A percentile compares a stretch with the other conserved stretches of the same genome.
Evolutionary conservation across 495 filamentous ascomycete genomes (phyloP).

Genomic region (Annulohypoxylon maeteangense): DNA sequence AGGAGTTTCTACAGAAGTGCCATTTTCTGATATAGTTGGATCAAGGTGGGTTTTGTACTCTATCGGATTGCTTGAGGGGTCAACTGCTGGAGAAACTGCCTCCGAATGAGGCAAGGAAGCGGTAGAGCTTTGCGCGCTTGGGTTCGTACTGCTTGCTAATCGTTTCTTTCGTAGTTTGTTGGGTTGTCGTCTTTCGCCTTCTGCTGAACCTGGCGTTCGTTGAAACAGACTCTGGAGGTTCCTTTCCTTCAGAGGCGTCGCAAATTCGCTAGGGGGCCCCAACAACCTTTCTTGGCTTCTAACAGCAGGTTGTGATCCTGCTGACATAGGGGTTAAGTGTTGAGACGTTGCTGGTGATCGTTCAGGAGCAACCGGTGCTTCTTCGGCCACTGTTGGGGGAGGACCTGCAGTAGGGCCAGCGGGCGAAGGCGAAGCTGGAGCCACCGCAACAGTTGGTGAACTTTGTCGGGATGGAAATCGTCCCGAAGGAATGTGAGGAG

Average conservation of each 20-base stretch:
- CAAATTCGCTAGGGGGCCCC: constrained; percentile 54
- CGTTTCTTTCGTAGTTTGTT: constrained; percentile 90
- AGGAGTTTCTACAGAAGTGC: constrained; percentile 42
- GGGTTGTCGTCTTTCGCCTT: constrained; percentile 72
- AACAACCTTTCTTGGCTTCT: constrained; percentile 63
- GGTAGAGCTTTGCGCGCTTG: constrained; percentile 86
- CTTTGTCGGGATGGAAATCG: constrained; percentile 64
- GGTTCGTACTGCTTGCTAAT: constrained; percentile 75
- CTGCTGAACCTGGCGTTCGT: constrained; percentile 72
- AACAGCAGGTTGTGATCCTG: constrained; percentile 41
- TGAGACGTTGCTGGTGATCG: constrained; percentile 42
- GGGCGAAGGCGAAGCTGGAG: constrained; percentile 43
- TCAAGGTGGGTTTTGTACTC: constrained; percentile 49
- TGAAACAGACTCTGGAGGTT: constrained; percentile 74
- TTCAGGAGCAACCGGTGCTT: constrained; percentile 26
- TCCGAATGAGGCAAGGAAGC: constrained; percentile 70
- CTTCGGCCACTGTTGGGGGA: constrained; percentile 44
- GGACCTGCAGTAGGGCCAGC: constrained; percentile 47
- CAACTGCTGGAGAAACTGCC: constrained; percentile 51
- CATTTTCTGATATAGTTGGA: constrained; percentile 38
- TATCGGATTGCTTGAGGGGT: constrained; percentile 50
- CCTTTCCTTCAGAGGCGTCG: constrained; percentile 76
- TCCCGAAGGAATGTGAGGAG: constrained; percentile 71
- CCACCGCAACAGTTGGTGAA: constrained; percentile 40
- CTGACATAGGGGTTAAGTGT: constrained; percentile 34